Evolutionary conservation across 176 grass and related monocot species (phyloP), one percentile per base, ranked within the genome.

Genomic region (Avena eriantha): DNA sequence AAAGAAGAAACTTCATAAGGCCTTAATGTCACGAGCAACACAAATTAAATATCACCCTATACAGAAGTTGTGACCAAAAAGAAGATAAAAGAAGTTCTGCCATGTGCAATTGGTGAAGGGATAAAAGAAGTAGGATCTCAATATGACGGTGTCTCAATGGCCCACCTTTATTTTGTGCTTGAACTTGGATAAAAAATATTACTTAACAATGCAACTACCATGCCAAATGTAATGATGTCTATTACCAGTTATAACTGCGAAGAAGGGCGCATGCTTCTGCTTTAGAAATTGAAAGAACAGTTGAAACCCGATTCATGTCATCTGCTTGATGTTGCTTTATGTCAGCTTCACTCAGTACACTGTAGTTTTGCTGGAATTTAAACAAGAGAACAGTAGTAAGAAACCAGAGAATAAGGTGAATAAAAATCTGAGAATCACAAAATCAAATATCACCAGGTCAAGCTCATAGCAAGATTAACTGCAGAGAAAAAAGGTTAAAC

Each of bases 231-330:
- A 54, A 26, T 65, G 23, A 57, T 69, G n/a, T 19, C 63, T 18
- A 69, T 80, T 93, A 99, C 97, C 97, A 99, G 72, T 93, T 91
- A 90, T 87, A 94, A 82, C 90, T 76, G 34, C 92, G 92, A 84
- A 99, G 92, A 89, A 99, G 97, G 67, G 94, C 89, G 24, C 90
- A 94, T 79, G 92, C 94, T 87, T 93, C 92, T 86, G 85, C 83
- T 83, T 86, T 97, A 49, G 87, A 86, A 73, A 99, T 99, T 73
- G 94, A 99, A 88, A 99, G 97, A 84, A 99, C 97, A 87, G 94
- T 97, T 34, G 97, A 97, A 66, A 99, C 93, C 61, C 92, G 93
- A 85, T 83, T 97, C 88, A 95, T 99, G 68, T 99, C 94, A 85
- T 96, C 97, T 33, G 90, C 88, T 88, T 99, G 97, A 36, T 84